Evolutionary conservation across 2,329 filamentous ascomycete species (phyloP).

Genomic region (Aureobasidium vineae): DNA sequence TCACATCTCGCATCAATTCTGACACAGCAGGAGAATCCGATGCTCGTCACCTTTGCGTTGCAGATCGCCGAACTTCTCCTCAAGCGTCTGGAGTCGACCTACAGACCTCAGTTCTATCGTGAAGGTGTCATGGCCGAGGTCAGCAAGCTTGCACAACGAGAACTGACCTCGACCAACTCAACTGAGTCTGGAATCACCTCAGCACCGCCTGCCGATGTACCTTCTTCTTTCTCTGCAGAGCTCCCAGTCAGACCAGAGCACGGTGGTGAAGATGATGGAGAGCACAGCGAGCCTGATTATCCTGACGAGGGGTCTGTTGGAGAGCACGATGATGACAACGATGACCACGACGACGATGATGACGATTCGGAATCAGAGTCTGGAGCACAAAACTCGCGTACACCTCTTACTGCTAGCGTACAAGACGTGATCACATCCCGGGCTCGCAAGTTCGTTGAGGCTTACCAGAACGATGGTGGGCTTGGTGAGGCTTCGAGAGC

Average conservation of each 20-base stretch:
- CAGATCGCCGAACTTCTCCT: constrained; percentile 88
- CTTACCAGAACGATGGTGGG: constrained; percentile 75
- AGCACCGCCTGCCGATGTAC: constrained; percentile 19
- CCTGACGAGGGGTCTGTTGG: constrained; percentile 55
- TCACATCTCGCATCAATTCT: constrained; percentile 94
- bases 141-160: constrained; percentile 65
- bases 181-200: constrained; percentile 28
- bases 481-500: constrained; percentile 77
- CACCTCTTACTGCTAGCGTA: constrained; percentile 45
- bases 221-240: constrained; percentile 23
- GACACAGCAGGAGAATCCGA: constrained; percentile 89
- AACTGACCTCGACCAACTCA: constrained; percentile 28
- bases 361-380: constrained; percentile 34
- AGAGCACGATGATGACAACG: constrained; percentile 56
- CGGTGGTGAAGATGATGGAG: constrained; percentile 42
- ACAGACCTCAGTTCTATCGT: constrained; percentile 94
- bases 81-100: constrained; percentile 78
- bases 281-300: constrained; percentile 45
- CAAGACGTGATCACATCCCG: constrained; percentile 71
- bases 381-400: constrained; percentile 26
- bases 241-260: constrained; percentile 31
- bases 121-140: constrained; percentile 96
- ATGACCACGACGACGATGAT: constrained; percentile 56
- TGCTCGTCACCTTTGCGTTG: constrained; percentile 79
- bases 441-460: constrained; percentile 79